Base-by-base conservation (phyloP, 495 filamentous ascomycete genomes). In the Thermochaetoides thermophila region DNA sequence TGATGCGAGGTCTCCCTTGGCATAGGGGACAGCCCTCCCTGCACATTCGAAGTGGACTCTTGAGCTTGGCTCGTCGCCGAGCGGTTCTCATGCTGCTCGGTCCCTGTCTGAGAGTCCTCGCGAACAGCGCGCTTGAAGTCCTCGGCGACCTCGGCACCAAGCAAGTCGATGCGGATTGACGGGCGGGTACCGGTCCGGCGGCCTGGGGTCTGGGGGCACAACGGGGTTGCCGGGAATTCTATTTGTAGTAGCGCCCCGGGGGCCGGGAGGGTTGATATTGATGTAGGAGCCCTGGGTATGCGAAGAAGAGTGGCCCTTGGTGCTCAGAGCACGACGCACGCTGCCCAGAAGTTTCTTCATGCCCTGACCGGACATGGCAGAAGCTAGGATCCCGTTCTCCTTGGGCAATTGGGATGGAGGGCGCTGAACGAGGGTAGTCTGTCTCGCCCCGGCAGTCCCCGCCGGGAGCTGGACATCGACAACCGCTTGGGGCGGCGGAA, bases 311-410 rank as follows among this genome's bases (percentile, higher is more conserved):
- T 50, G 56, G 5, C 55, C 63, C 21, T 73, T 78, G 25, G 70
- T 82, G 44, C 85, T 82, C 30, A 95, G 53, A n/a, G 76, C 87
- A 22, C 87, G 80, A 27, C 82, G 78, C 21, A 96, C 82, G 39
- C 78, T 84, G 1, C 86, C 86, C 28, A 97, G 65, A 3, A 96
- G 62, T 42, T 74, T 89, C 53, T 76, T 83, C 63, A 96, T 77
- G 1, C 83, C 81, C 29, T 61, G 64, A 1, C 66, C 59, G 5
- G 67, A 67, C 66, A 69, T 68, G 40, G 63, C 63, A 14, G 60
- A 67, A 5, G 60, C 64, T 15, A 50, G n/a, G n/a, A n/a, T 54
- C 14, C 38, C 29, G 39, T 55, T 61, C 33, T 50, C 55, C 36
- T 64, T 69, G 30, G 45, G 45, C 33, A 34, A 32, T 19, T 53